These are phyloP conservation scores for Pythium phragmiticola DNA, from an alignment of 352 stramenopile species.

Conservation along the genomic window DNA sequence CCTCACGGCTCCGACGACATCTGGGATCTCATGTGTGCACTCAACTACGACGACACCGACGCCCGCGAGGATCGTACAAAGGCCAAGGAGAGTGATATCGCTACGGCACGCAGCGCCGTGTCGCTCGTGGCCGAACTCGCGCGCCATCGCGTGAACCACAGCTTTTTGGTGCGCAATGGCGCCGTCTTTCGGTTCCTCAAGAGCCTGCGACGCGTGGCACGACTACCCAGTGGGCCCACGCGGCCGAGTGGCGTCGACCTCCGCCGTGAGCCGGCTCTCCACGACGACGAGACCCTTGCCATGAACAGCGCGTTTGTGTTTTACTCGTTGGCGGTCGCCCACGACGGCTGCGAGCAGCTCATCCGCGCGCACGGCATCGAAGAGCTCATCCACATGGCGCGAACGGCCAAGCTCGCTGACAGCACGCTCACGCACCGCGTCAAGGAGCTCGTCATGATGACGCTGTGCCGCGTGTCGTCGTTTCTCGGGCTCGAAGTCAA, in stretches of 20 bases:
- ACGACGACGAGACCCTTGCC: constrained; percentile 41
- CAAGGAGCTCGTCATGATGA: constrained; percentile 70
- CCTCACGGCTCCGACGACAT: constrained; percentile 66
- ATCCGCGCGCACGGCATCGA: constrained; percentile 71
- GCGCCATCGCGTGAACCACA: constrained; percentile 52
- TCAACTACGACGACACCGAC: constrained; percentile 26
- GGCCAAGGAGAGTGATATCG: constrained; percentile 6
- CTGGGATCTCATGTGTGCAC: constrained; percentile 36
- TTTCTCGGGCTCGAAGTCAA: constrained; percentile 57
- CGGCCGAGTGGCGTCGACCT: too few species aligned
- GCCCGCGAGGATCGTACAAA: background rate
- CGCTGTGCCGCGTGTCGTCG: constrained; percentile 66
- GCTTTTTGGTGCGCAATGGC: constrained; percentile 48
- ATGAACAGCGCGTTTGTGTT: constrained; percentile 74
- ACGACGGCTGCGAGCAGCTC: constrained; percentile 70
- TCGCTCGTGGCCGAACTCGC: constrained; percentile 65
- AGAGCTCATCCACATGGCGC: constrained; percentile 66
- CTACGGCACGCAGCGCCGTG: constrained; percentile 40
- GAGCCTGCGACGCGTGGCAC: constrained; percentile 38
- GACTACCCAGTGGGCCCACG: background rate
- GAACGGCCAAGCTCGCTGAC: constrained; percentile 30
- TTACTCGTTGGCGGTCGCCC: constrained; percentile 58
- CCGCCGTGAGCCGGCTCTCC: background rate
- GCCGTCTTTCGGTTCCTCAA: constrained; percentile 61
- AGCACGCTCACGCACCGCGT: constrained; percentile 42